Evolutionary conservation across 768 basidiomycete species (phyloP).

Genomic region (Rhizopogon vesiculosus): DNA sequence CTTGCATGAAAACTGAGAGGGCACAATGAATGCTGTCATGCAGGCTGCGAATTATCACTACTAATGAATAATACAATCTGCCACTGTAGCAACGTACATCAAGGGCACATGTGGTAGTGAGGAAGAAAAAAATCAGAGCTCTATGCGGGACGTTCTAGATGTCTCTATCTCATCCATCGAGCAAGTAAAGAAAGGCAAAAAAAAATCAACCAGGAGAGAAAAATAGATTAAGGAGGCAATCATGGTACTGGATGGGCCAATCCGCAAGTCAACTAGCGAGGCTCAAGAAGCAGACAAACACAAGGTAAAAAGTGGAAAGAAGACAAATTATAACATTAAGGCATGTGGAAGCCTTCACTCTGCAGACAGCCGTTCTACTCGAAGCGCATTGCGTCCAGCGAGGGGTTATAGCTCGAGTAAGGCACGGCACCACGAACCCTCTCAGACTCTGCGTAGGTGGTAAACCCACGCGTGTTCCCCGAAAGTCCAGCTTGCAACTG

Average conservation of each 20-base stretch:
- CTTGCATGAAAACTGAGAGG: not conserved
- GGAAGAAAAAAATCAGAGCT: not conserved
- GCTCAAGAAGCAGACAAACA: not conserved
- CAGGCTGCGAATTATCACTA: not conserved
- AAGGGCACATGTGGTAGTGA: not conserved
- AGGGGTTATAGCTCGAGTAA: constrained; percentile 17
- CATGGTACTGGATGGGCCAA: not conserved
- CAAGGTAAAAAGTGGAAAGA: not conserved
- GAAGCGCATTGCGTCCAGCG: constrained; percentile 21
- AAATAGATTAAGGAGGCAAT: not conserved
- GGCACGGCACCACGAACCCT: constrained; percentile 17
- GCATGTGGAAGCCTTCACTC: not conserved
- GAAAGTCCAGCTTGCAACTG: constrained; percentile 12
- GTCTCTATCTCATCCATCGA: not conserved
- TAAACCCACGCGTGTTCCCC: constrained; percentile 5
- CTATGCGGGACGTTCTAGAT: not conserved
- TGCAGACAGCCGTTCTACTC: constrained; percentile 5
- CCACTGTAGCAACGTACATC: not conserved
- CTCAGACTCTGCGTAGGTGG: constrained; percentile 19
- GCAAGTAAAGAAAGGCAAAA: not conserved
- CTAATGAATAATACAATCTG: not conserved
- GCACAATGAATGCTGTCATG: not conserved
- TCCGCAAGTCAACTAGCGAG: not conserved
- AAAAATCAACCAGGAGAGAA: not conserved
- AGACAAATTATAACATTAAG: not conserved